Conservation (phyloP, 208 protist genomes). For the Wallacemonas sp. region DNA sequence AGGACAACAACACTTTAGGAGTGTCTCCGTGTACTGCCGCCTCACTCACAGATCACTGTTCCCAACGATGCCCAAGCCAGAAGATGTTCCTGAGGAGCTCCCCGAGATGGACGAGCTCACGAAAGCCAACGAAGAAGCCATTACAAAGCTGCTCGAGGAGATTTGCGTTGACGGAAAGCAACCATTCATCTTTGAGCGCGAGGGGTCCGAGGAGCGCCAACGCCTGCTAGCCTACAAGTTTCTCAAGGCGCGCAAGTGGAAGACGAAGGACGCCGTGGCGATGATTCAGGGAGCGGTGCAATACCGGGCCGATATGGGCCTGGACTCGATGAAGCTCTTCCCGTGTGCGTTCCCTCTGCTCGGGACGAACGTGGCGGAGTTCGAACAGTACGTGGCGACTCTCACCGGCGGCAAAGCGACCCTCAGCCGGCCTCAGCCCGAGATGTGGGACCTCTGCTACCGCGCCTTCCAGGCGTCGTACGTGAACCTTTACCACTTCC, state of each 20-base stretch:
- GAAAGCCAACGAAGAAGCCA: conserved; percentile 26
- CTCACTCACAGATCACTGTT: not conserved
- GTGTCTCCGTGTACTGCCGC: too few relatives aligned
- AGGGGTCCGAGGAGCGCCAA: conserved; percentile 24
- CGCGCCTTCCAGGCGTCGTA: conserved; percentile 48
- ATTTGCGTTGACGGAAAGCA: conserved; percentile 26
- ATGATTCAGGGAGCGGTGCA: conserved; percentile 58
- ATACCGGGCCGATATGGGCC: conserved; percentile 45
- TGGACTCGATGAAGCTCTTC: conserved; percentile 57
- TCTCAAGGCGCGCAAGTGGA: conserved; percentile 69
- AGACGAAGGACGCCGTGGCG: conserved; percentile 36
- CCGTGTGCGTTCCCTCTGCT: conserved; percentile 55
- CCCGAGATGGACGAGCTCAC: conserved; percentile 54
- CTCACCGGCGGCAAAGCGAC: conserved; percentile 20
- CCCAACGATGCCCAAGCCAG: conserved; percentile 36
- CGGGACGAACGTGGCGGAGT: conserved; percentile 47
- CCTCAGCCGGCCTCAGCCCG: conserved; percentile 16
- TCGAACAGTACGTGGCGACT: conserved; percentile 28
- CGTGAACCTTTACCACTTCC: conserved; percentile 69
- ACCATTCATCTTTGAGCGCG: conserved; percentile 40
- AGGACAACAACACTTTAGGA: too few relatives aligned
- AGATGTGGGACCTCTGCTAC: conserved; percentile 39
- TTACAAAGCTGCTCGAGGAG: conserved; percentile 32
- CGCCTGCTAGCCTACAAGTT: conserved; percentile 64
- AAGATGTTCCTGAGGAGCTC: conserved; percentile 37